A percentile compares a stretch with the other conserved stretches of the same genome.
phyloP scores from a whole-genome alignment of 2,329 filamentous ascomycete species.

The Ophiocordyceps unilateralis region DNA sequence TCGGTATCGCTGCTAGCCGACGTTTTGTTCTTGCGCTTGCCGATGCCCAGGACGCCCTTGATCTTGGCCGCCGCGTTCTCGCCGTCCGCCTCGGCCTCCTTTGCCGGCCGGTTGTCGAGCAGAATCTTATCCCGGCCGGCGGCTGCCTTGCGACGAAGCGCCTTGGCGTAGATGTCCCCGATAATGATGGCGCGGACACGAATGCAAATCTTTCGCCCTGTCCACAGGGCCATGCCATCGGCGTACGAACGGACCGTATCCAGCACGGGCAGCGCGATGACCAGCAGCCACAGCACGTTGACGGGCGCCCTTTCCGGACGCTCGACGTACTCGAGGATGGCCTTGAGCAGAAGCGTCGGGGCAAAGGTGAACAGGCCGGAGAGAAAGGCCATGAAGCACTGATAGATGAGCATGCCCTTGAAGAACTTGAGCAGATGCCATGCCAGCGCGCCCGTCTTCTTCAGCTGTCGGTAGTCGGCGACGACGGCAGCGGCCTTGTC shows the following conservation, averaged over 20 bases:
- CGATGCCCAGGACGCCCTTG: conserved; percentile 41
- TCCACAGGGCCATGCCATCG: conserved; percentile 78
- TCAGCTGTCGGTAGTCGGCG: conserved; percentile 66
- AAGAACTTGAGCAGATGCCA: conserved; percentile 78
- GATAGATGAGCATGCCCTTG: conserved; percentile 54
- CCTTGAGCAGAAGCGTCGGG: conserved; percentile 77
- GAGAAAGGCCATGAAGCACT: conserved; percentile 65
- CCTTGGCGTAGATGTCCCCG: conserved; percentile 94
- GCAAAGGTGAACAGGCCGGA: conserved; percentile 76
- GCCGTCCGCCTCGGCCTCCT: conserved; percentile 14
- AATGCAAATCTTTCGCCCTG: conserved; percentile 87
- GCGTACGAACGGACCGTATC: conserved; percentile 67
- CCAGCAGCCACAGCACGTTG: conserved; percentile 91
- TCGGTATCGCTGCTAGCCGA: conserved; percentile 13
- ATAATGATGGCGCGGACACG: conserved; percentile 87
- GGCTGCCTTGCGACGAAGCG: conserved; percentile 75
- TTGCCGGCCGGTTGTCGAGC: conserved; percentile 32
- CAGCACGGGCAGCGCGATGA: conserved; percentile 73
- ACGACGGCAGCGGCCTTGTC: conserved; percentile 77
- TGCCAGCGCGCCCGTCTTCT: conserved; percentile 63
- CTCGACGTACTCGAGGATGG: conserved; percentile 90
- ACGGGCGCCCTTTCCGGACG: conserved; percentile 54
- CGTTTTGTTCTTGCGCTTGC: conserved; percentile 36
- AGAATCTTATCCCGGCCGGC: conserved; percentile 59
- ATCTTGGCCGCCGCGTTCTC: conserved; percentile 28